Percentiles rank a stretch among this genome's conserved stretches.
Conservation (phyloP, 176 grass and related monocot genomes). For the Coix lacrymajobi region DNA sequence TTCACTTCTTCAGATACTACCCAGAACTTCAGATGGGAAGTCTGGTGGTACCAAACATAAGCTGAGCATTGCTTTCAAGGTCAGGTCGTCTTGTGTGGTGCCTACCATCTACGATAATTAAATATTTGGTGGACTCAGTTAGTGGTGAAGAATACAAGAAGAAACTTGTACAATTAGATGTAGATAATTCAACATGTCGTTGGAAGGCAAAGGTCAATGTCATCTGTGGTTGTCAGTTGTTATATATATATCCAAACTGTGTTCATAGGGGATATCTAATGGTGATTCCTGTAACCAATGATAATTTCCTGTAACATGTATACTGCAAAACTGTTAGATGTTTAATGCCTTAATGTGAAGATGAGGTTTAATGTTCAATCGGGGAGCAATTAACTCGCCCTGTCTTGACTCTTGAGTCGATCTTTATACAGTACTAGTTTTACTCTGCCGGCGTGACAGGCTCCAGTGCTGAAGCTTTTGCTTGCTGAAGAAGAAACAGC, state of each 20-base stretch:
- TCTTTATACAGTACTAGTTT: not conserved
- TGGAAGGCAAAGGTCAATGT: not conserved
- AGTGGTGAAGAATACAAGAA: not conserved
- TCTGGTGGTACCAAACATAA: constrained; percentile 48
- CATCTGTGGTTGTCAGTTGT: not conserved
- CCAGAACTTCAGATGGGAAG: constrained; percentile 75
- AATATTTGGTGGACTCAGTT: not conserved
- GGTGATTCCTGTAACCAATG: not conserved
- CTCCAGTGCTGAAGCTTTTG: too few species aligned
- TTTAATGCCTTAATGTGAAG: too few species aligned
- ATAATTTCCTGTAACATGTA: not conserved
- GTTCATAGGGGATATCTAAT: not conserved
- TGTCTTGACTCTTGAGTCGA: not conserved
- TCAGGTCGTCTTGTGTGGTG: not conserved
- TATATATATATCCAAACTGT: not conserved
- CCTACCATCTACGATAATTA: not conserved
- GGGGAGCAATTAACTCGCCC: not conserved
- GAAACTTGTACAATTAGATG: not conserved
- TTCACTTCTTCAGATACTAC: constrained; percentile 79
- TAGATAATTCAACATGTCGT: constrained; percentile 11
- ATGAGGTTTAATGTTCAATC: not conserved
- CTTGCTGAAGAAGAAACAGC: not conserved
- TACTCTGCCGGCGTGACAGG: too few species aligned
- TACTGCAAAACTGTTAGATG: not conserved
- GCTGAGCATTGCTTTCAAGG: constrained; percentile 23